Conservation (phyloP, 257 asterid species). For the Striga asiatica region DNA sequence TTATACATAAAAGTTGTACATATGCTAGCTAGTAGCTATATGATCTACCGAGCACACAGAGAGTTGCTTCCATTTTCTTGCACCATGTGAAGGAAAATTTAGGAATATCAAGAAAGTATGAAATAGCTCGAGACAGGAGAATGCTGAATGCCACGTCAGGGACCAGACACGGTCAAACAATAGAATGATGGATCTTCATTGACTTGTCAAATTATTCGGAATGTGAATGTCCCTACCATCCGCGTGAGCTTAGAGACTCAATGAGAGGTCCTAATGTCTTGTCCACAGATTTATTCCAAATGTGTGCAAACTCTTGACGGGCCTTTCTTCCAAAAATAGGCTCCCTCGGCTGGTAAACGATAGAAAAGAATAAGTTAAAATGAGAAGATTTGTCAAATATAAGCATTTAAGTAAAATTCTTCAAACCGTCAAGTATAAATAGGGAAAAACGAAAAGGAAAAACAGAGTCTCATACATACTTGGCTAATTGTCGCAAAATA, state of each 20-base stretch:
- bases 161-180: constrained; percentile 5
- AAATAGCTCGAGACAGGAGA: too few species aligned
- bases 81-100: too few species aligned
- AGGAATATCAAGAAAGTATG: too few species aligned
- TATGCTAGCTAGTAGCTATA: too few species aligned
- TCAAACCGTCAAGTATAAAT: not conserved
- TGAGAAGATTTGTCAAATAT: not conserved
- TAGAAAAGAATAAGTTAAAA: not conserved
- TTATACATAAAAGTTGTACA: too few species aligned
- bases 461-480: not conserved
- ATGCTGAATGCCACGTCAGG: constrained; percentile 3
- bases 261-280: constrained; percentile 34
- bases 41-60: too few species aligned
- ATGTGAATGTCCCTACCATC: constrained; percentile 43
- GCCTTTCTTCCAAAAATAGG: constrained; percentile 35
- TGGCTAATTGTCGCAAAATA: not conserved
- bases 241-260: constrained; percentile 42
- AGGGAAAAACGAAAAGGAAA: not conserved
- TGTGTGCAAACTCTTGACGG: constrained; percentile 35
- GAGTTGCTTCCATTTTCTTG: too few species aligned
- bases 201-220: not conserved
- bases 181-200: constrained; percentile 3
- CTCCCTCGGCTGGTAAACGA: constrained; percentile 30
- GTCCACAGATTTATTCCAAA: constrained; percentile 48
- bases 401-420: not conserved